These are phyloP conservation scores for Lepidium africanum DNA, from an alignment of 345 rosid genomes.

Conservation along the genomic window DNA sequence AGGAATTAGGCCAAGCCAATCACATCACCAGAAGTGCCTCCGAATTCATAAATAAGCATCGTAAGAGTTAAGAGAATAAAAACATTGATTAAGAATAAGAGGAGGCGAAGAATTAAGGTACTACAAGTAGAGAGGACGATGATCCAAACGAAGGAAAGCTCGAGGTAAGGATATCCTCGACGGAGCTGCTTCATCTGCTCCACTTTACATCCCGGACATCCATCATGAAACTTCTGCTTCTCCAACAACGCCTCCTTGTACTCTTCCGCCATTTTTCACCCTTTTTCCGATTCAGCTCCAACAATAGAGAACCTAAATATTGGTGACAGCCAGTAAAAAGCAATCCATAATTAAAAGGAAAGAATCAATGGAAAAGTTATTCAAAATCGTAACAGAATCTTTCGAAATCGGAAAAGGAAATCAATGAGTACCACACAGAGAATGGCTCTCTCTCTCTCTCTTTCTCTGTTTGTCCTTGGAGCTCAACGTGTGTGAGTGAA, in stretches of 20 bases:
- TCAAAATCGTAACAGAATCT: not conserved
- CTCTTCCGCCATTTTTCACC: constrained; percentile 19
- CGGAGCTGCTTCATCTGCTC: constrained; percentile 45
- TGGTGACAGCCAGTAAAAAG: not conserved
- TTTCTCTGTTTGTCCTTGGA: not conserved
- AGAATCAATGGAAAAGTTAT: not conserved
- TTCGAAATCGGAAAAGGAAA: not conserved
- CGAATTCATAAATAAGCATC: not conserved
- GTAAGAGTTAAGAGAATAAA: not conserved
- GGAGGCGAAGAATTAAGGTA: not conserved
- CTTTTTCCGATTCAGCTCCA: not conserved
- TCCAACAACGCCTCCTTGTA: constrained; percentile 22
- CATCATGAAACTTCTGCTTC: constrained; percentile 2
- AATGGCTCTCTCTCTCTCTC: not conserved
- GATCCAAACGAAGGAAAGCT: constrained; percentile 66
- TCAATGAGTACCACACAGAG: constrained; percentile 11
- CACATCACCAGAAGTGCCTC: not conserved
- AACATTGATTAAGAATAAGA: not conserved
- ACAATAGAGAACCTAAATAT: not conserved
- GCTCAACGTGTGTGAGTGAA: not conserved
- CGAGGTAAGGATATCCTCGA: constrained; percentile 49
- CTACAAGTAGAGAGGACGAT: constrained; percentile 65
- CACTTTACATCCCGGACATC: constrained; percentile 62
- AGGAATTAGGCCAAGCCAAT: not conserved
- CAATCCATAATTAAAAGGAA: not conserved